phyloP scores from a whole-genome alignment of 208 protist genomes.

The Crithidia thermophila region DNA sequence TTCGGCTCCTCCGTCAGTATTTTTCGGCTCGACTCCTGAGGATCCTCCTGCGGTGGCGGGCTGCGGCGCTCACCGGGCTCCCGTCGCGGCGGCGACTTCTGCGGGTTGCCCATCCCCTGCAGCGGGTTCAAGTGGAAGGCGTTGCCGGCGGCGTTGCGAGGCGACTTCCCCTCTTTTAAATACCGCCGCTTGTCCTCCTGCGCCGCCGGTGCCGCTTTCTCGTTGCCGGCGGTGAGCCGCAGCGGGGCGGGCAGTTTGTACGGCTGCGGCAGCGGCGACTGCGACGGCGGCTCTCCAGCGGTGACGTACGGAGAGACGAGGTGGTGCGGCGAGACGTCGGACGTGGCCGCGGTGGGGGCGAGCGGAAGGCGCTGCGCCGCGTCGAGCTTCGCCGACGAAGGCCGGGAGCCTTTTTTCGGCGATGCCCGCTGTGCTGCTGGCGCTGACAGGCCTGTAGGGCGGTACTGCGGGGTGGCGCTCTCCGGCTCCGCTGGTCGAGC shows the following conservation, averaged over 20 bases:
- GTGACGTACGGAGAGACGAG: not conserved
- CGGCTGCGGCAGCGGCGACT: not conserved
- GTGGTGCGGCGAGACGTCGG: not conserved
- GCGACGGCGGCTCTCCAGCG: not conserved
- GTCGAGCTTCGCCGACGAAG: conserved; percentile 5
- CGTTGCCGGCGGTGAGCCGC: not conserved
- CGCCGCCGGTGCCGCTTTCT: not conserved
- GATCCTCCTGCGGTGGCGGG: not conserved
- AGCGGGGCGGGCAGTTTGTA: not conserved
- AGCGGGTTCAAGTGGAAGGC: conserved; percentile 41
- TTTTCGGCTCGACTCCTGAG: conserved; percentile 5
- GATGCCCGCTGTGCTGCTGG: not conserved
- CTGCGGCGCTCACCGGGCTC: not conserved
- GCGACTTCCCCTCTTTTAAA: conserved; percentile 18
- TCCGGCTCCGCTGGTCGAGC: not conserved
- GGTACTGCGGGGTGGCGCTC: conserved; percentile 4
- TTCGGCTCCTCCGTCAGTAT: not conserved
- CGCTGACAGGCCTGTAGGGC: not conserved
- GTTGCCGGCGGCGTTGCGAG: conserved; percentile 20
- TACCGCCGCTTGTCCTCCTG: not conserved
- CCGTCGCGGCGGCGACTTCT: not conserved
- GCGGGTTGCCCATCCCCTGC: conserved; percentile 1
- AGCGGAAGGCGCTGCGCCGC: not conserved
- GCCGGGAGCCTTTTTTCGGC: not conserved
- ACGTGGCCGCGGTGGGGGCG: not conserved